Base-by-base conservation (phyloP, 805 yeast species). In the Pichia scutulata region DNA sequence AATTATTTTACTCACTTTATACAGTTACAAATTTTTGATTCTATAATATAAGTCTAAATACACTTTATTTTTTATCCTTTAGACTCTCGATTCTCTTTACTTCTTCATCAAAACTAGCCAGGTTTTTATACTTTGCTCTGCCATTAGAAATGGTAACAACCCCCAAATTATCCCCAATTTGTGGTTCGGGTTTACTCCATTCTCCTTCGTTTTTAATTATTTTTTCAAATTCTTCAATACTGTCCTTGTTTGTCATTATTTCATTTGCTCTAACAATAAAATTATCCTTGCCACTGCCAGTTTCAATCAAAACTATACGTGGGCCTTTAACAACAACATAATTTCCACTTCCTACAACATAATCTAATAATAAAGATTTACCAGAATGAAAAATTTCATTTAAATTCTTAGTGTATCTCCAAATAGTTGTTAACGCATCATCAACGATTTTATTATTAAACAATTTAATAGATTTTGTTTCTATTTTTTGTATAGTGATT, bases 291-390 rank as follows among this genome's bases (percentile, higher is more conserved):
- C 66, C 67, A 4, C 70, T 58, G 30, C 70, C 75, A 4, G 80
- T 72, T 53, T 77, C 81, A 6, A 78, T 57, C 48, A 78, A 61
- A 3, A 78, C 51, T 24, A 70, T 71, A 43, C 83, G 69, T 12
- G 86, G 86, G 0, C 87, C 87, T 13, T 70, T 61, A 4, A 81
- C 66, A 37, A 69, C 73, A 36, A 81, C 71, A 52, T 74, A 81
- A 18, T 69, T 68, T 12, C 72, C 72, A 53, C 69, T 73, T 1
- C 70, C 70, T 30, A 64, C 48, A n/a, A 65, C 26, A 16, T 49
- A 43, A n/a, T 48, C 53, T 4, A 49, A 60, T 52, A 49, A 48
- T 13, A 33, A 39, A 1, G 47, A 28, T 21, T 43, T 24, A 13
- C 45, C 41, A 1, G 21, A 21, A 12, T 33, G 44, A 6, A 52